phyloP scores from a whole-genome alignment of 805 yeast species.

The Starmerella bombicola region DNA sequence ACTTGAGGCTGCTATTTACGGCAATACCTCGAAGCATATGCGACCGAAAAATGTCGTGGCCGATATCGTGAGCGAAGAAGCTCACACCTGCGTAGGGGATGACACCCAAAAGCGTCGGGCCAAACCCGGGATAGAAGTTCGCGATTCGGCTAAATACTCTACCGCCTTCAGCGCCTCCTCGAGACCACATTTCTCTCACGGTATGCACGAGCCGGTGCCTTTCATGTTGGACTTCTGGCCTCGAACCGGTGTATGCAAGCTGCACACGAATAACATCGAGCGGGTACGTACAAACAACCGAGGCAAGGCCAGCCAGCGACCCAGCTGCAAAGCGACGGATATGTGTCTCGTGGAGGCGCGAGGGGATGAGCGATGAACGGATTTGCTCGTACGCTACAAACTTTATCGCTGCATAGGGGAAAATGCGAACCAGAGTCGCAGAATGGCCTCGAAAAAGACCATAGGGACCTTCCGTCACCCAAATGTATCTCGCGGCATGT shows the following conservation, averaged over 20 bases:
- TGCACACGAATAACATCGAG: conserved; percentile 81
- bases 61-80: conserved; percentile 80
- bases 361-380: conserved; percentile 64
- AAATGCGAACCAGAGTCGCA: conserved; percentile 77
- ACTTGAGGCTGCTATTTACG: conserved; percentile 20
- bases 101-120: conserved; percentile 91
- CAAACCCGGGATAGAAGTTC: conserved; percentile 87
- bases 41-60: conserved; percentile 78
- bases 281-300: conserved; percentile 86
- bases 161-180: conserved; percentile 14
- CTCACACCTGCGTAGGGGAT: conserved; percentile 97
- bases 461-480: conserved; percentile 50
- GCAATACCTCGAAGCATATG: conserved; percentile 39
- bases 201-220: conserved; percentile 24
- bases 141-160: conserved; percentile 1
- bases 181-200: conserved; percentile 25
- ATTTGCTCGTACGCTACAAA: conserved; percentile 94
- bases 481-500: conserved; percentile 58
- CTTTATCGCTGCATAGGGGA: conserved; percentile 95
- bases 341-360: conserved; percentile 62
- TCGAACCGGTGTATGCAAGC: conserved; percentile 53
- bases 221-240: conserved; percentile 30
- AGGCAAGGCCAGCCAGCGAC: conserved; percentile 73
- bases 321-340: conserved; percentile 75
- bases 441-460: conserved; percentile 95